These are phyloP conservation scores for Rhododendron kiyosumense DNA, from an alignment of 148 eudicot species.

Conservation along the genomic window DNA sequence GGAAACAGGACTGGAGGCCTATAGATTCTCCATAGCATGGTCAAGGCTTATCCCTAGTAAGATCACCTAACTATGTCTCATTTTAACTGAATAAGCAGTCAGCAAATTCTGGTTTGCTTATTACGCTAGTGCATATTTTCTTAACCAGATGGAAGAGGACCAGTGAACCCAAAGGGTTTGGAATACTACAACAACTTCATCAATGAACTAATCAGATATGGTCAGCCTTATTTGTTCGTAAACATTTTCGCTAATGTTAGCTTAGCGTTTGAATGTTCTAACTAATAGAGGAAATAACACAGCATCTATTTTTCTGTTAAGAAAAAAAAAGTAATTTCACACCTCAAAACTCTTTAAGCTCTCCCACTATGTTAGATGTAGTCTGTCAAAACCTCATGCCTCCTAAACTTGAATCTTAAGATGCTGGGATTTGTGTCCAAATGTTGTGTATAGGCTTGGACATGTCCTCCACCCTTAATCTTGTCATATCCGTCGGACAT, in stretches of 20 bases:
- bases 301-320: not conserved
- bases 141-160: constrained; percentile 53
- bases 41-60: constrained; percentile 61
- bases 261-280: not conserved
- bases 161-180: constrained; percentile 43
- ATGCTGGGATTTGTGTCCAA: not conserved
- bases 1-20: constrained; percentile 61
- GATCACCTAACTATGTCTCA: not conserved
- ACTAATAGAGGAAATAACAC: not conserved
- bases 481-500: not conserved
- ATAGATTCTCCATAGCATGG: constrained; percentile 65
- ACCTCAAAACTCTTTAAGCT: not conserved
- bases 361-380: not conserved
- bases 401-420: not conserved
- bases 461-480: not conserved
- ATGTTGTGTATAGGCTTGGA: not conserved
- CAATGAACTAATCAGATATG: constrained; percentile 46
- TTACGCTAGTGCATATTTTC: not conserved
- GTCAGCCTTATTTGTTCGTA: constrained; percentile 17
- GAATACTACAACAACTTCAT: constrained; percentile 52
- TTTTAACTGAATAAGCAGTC: not conserved
- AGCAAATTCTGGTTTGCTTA: not conserved
- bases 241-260: constrained; percentile 10
- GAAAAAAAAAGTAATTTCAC: not conserved
- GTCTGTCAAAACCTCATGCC: not conserved